Evolutionary conservation across 768 basidiomycete genomes (phyloP), one percentile per base, ranked within the genome.

Genomic region (Leccinum disarticulatum): DNA sequence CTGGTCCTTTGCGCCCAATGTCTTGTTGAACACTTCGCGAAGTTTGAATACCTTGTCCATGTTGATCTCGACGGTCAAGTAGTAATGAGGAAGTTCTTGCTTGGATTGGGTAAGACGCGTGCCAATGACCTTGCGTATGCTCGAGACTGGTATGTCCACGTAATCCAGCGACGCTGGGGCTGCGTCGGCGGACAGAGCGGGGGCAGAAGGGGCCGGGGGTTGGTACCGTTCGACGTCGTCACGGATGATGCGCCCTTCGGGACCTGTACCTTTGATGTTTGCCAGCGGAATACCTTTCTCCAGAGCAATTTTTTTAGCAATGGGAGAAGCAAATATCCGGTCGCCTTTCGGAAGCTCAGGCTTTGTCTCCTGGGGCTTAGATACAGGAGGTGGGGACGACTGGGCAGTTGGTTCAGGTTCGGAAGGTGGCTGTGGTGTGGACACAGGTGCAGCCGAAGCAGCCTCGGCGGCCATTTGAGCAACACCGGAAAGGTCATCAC

Each of bases 21-120:
- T 82, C 76, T 87, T 87, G 84, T 99, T 99, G 81, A 99, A 98
- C 63, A 98, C 88, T 76, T 96, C 87, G 52, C 97, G 83, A 63
- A 99, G 83, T 77, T 97, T 98, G 71, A 91, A 74, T 19, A 94
- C 87, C 81, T 92, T 91, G 81, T 93, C 95, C 95, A 99, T 97
- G 79, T 90, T 88, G 74, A 98, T 83, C 68, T 98, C 92, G 47
- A 93, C 84, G 4, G 97, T 98, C 66, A 98, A 76, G 76, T 98
- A 98, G 79, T 96, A 99, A 74, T 98, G 96, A 5, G 97, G 97
- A n/a, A 94, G 70, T 67, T 93, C 88, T 75, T 92, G 89, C 77
- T 97, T 98, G 60, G 92, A 93, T 78, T 98, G 91, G 0, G 87
- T 86, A 64, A 99, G 85, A 66, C 97, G 91, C 43, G 85, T 66